phyloP scores from a whole-genome alignment of 257 asterid genomes.

The Nicotiana tabacum region DNA sequence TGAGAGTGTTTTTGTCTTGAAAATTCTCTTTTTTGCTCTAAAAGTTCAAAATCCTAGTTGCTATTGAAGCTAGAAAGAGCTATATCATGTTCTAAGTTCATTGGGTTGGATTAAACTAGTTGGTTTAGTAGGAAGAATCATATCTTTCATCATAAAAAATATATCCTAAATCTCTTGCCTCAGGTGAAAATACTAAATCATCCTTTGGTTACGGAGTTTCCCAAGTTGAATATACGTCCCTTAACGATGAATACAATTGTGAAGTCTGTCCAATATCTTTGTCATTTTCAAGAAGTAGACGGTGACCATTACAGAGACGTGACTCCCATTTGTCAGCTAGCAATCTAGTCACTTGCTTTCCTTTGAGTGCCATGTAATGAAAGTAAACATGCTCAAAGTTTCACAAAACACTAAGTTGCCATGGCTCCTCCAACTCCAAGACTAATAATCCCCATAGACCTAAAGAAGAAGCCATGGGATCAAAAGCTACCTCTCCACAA shows the following conservation, averaged over 20 bases:
- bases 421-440: conserved; percentile 79
- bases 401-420: background rate
- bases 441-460: conserved; percentile 34
- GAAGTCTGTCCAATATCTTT: background rate
- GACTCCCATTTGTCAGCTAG: conserved; percentile 28
- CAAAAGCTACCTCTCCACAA: conserved; percentile 37
- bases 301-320: conserved; percentile 32
- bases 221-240: background rate
- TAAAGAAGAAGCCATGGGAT: conserved; percentile 36
- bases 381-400: background rate
- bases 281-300: conserved; percentile 16
- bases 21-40: background rate
- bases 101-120: background rate
- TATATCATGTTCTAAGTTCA: background rate
- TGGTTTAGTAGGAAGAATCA: background rate
- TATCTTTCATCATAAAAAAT: background rate
- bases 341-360: conserved; percentile 15
- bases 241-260: background rate
- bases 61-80: background rate
- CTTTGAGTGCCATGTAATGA: background rate
- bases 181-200: background rate
- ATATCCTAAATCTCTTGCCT: background rate
- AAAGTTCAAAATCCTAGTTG: background rate
- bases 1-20: background rate
- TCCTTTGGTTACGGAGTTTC: background rate